phyloP scores from a whole-genome alignment of 176 grass and related monocot species.

The Elymus sibiricus region DNA sequence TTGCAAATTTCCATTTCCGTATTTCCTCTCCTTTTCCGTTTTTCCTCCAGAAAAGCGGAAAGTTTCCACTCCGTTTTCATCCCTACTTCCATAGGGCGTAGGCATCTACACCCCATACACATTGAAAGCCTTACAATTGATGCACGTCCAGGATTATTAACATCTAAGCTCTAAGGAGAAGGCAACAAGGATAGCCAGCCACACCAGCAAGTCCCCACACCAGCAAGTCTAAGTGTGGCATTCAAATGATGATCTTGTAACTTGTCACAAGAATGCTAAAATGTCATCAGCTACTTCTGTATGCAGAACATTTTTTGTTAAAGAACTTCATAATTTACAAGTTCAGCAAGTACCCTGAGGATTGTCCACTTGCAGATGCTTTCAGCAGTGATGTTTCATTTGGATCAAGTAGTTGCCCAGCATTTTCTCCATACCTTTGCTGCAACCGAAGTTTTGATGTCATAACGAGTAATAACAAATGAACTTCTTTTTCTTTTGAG shows the following conservation, averaged over 20 bases:
- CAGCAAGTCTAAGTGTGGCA: not conserved
- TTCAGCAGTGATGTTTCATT: constrained; percentile 80
- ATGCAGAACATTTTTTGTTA: constrained; percentile 15
- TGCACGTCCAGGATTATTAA: not conserved
- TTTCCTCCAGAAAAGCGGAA: too few species aligned
- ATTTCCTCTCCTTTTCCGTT: too few species aligned
- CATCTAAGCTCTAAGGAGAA: constrained; percentile 4
- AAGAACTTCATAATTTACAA: constrained; percentile 23
- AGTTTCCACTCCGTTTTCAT: too few species aligned
- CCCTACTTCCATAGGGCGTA: not conserved
- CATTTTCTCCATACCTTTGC: constrained; percentile 91
- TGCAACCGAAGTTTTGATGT: constrained; percentile 41
- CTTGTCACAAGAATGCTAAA: constrained; percentile 3
- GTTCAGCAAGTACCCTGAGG: constrained; percentile 68
- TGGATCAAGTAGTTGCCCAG: constrained; percentile 74
- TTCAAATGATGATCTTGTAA: not conserved
- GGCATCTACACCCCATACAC: not conserved
- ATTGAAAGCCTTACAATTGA: not conserved
- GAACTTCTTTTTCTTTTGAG: not conserved
- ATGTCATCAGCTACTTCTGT: constrained; percentile 12
- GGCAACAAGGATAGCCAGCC: not conserved
- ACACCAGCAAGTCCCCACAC: not conserved
- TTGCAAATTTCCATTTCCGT: too few species aligned
- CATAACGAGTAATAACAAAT: constrained; percentile 12
- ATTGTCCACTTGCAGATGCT: constrained; percentile 80